A percentile compares a stretch with the other conserved stretches of the same genome.
These are phyloP conservation scores for Boletus mariae DNA, from an alignment of 1,284 basidiomycete genomes.

Conservation along the genomic window DNA sequence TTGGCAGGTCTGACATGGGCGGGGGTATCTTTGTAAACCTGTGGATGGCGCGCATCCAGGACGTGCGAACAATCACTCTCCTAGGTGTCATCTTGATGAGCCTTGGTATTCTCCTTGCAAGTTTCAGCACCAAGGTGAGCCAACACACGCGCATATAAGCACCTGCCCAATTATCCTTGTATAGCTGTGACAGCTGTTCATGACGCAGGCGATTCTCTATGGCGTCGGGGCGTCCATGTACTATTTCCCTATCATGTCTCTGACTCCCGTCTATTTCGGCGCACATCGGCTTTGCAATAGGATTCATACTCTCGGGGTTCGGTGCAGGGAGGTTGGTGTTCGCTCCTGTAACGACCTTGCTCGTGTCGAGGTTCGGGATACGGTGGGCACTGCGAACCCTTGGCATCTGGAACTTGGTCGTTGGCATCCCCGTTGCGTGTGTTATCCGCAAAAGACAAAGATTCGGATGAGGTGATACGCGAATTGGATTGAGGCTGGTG, in stretches of 20 bases:
- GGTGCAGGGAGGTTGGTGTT: background rate
- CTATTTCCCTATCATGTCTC: background rate
- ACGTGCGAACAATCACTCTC: background rate
- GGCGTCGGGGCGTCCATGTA: background rate
- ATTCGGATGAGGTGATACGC: no score
- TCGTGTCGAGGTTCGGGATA: background rate
- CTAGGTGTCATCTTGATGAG: background rate
- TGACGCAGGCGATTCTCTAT: background rate
- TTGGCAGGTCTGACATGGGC: slow-evolving; percentile 3
- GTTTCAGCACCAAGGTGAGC: background rate
- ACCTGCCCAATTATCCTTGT: no score
- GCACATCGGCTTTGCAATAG: background rate
- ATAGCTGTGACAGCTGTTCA: background rate
- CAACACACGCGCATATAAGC: no score
- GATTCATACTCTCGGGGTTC: background rate
- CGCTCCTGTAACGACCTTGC: background rate
- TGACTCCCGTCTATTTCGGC: background rate
- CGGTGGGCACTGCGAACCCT: background rate
- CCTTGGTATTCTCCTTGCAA: background rate
- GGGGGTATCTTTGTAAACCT: slow-evolving; percentile 1
- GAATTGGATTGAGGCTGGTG: no score
- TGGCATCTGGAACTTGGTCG: background rate
- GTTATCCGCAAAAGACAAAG: background rate
- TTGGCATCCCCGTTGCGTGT: background rate
- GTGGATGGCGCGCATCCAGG: background rate